Evolutionary conservation across 2,329 filamentous ascomycete genomes (phyloP).

Genomic region (Ophiocordyceps unilateralis): DNA sequence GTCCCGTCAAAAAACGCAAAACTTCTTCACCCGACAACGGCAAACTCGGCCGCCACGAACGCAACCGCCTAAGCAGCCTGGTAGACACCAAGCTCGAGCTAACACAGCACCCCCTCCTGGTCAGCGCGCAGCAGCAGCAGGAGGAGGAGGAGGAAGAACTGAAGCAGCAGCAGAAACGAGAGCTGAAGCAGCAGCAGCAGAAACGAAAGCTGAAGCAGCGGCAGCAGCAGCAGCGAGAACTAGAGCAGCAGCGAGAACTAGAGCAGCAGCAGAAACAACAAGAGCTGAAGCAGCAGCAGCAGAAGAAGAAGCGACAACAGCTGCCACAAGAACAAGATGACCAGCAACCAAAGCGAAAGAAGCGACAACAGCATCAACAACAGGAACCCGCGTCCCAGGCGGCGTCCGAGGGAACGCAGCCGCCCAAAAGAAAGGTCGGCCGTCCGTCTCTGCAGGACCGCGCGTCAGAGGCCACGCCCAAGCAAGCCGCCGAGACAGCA

Average conservation of each 20-base stretch:
- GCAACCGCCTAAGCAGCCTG: constrained; percentile 67
- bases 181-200: constrained; percentile 1
- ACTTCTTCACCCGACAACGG: constrained; percentile 37
- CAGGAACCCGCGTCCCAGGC: no score
- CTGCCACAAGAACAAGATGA: no score
- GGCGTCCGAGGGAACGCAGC: not conserved
- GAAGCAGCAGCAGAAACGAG: not conserved
- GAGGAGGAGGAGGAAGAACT: not conserved
- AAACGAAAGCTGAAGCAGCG: constrained; percentile 5
- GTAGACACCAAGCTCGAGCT: constrained; percentile 70
- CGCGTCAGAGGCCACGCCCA: not conserved
- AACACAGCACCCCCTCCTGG: constrained; percentile 42
- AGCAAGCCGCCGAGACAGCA: not conserved
- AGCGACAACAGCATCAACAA: no score
- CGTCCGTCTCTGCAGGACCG: constrained; percentile 6
- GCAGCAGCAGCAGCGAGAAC: constrained; percentile 3
- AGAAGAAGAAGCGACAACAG: no score
- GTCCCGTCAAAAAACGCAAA: constrained; percentile 41
- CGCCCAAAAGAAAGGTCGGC: constrained; percentile 4
- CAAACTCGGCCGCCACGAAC: constrained; percentile 54
- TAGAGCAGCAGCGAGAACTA: not conserved
- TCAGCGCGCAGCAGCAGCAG: not conserved
- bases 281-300: not conserved
- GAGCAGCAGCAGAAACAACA: not conserved
- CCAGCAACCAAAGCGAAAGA: no score